Evolutionary conservation across 441 rosid genomes (phyloP).

Genomic region (Pelargonium cotyledonis): DNA sequence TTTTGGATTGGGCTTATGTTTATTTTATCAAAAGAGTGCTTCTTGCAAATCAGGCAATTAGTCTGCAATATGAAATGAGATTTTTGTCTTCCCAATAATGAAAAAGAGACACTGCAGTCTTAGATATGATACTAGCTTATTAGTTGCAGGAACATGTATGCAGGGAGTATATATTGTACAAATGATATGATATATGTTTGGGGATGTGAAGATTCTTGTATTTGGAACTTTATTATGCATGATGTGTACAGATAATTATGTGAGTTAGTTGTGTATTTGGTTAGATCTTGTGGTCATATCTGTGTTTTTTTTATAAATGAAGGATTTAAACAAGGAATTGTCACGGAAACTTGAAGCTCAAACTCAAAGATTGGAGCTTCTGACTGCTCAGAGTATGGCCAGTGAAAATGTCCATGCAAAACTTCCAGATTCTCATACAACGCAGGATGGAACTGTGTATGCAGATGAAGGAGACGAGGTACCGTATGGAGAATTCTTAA

Average conservation of each 20-base stretch:
- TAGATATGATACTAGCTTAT: background rate
- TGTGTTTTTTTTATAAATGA: constrained; percentile 25
- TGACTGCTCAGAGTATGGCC: constrained; percentile 80
- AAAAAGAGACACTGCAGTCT: background rate
- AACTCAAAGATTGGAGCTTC: constrained; percentile 89
- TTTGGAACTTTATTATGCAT: background rate
- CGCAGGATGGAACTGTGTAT: constrained; percentile 53
- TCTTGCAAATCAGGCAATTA: background rate
- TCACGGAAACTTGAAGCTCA: constrained; percentile 80
- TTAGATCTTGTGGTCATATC: background rate
- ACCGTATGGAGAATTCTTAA: constrained; percentile 10
- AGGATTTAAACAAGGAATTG: constrained; percentile 83
- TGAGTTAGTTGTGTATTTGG: background rate
- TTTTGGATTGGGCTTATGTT: background rate
- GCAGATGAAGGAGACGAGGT: constrained; percentile 99
- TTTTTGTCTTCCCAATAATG: background rate
- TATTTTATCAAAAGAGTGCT: background rate
- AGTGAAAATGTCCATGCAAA: constrained; percentile 42
- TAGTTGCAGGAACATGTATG: background rate
- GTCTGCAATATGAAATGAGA: background rate
- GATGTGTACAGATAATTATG: background rate
- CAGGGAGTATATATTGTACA: background rate
- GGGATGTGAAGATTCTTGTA: background rate
- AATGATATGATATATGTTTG: background rate
- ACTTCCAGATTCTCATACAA: constrained; percentile 40